Evolutionary conservation across 148 eudicot genomes (phyloP).

Genomic region (Vaccinium darrowii): DNA sequence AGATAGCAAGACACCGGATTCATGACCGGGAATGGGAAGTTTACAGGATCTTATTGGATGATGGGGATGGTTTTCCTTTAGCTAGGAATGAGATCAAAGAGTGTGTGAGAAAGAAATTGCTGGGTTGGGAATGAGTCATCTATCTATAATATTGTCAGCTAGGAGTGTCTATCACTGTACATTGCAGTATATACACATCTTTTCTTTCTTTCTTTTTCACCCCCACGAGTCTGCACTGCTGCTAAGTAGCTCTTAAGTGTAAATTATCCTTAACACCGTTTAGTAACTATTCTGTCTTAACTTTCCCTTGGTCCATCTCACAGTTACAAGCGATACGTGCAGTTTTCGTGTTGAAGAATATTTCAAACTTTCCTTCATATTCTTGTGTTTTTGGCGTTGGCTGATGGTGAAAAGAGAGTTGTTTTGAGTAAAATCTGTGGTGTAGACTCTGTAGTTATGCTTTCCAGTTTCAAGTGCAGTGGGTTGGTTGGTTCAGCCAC

Average conservation of each 20-base stretch:
- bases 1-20: constrained; percentile 49
- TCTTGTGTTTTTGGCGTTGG: too few species aligned
- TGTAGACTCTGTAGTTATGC: too few species aligned
- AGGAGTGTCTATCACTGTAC: constrained; percentile 13
- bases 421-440: too few species aligned
- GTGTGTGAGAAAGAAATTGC: constrained; percentile 43
- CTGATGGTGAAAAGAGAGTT: too few species aligned
- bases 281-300: background rate
- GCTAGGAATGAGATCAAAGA: constrained; percentile 46
- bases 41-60: constrained; percentile 53
- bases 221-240: background rate
- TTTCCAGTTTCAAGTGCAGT: too few species aligned
- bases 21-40: constrained; percentile 65
- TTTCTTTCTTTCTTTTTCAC: background rate
- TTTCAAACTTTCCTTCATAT: too few species aligned
- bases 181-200: background rate
- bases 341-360: too few species aligned
- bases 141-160: background rate
- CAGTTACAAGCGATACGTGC: background rate
- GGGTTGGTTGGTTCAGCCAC: too few species aligned
- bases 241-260: constrained; percentile 4
- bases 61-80: constrained; percentile 38
- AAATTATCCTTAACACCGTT: constrained; percentile 8
- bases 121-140: constrained; percentile 46
- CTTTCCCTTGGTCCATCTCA: background rate